Evolutionary conservation across 176 grass and related monocot species (phyloP).

Genomic region (Lolium multiflorum): DNA sequence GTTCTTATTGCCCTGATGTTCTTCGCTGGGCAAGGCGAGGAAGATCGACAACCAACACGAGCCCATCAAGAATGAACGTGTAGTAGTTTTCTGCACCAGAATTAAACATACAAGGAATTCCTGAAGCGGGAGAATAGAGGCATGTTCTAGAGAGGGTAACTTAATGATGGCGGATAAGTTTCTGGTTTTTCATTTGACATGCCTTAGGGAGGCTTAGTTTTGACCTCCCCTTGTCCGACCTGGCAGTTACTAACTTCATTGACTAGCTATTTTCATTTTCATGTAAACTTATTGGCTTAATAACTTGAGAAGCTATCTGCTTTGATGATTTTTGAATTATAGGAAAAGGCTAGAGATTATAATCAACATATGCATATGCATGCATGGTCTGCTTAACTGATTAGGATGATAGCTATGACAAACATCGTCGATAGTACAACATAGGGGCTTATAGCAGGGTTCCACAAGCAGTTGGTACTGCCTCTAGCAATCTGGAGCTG

Average conservation of each 20-base stretch:
- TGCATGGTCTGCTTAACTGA: not conserved
- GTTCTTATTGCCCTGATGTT: constrained; percentile 60
- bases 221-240: not conserved
- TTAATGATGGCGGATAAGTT: constrained; percentile 7
- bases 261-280: not conserved
- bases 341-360: too few species aligned
- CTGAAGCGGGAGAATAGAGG: not conserved
- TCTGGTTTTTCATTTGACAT: constrained; percentile 14
- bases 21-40: constrained; percentile 59
- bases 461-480: not conserved
- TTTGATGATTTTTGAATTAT: not conserved
- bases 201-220: not conserved
- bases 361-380: not conserved
- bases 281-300: not conserved
- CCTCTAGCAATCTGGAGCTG: not conserved
- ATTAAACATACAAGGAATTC: not conserved
- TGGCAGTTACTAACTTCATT: not conserved
- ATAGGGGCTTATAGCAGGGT: too few species aligned
- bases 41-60: constrained; percentile 45
- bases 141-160: constrained; percentile 22
- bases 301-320: not conserved
- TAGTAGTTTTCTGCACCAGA: too few species aligned
- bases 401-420: not conserved
- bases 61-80: constrained; percentile 49
- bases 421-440: not conserved